A percentile compares a stretch with the other conserved stretches of the same genome.
phyloP scores from a whole-genome alignment of 495 filamentous ascomycete genomes.

The Aspergillus sparsus region DNA sequence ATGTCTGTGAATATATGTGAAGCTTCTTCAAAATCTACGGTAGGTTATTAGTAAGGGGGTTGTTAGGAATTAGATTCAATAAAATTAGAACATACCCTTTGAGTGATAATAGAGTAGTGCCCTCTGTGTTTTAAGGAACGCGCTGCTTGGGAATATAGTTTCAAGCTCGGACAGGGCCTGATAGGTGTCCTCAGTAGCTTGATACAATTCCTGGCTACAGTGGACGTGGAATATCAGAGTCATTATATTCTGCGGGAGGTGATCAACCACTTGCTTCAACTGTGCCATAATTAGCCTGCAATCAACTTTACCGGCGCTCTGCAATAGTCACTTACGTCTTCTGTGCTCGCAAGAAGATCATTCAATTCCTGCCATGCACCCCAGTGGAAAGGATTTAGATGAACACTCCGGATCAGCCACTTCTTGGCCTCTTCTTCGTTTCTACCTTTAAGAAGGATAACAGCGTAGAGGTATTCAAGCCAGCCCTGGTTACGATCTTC shows the following conservation, averaged over 20 bases:
- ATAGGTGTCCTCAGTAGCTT: slow-evolving; percentile 69
- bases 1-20: slow-evolving; percentile 83
- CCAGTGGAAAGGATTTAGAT: slow-evolving; percentile 91
- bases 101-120: slow-evolving; percentile 89
- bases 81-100: slow-evolving; percentile 50
- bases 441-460: slow-evolving; percentile 86
- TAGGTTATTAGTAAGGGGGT: not conserved
- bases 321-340: slow-evolving; percentile 65
- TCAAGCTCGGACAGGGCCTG: slow-evolving; percentile 73
- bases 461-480: slow-evolving; percentile 94
- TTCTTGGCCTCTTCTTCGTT: slow-evolving; percentile 80
- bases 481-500: slow-evolving; percentile 79
- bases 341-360: slow-evolving; percentile 71
- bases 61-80: not conserved
- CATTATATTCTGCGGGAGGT: slow-evolving; percentile 87
- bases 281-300: slow-evolving; percentile 31
- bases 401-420: slow-evolving; percentile 82
- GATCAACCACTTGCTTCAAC: slow-evolving; percentile 57
- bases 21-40: slow-evolving; percentile 75
- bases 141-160: slow-evolving; percentile 77
- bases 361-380: slow-evolving; percentile 90
- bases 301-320: not conserved
- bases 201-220: slow-evolving; percentile 86
- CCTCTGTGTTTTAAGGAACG: slow-evolving; percentile 86
- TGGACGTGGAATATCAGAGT: slow-evolving; percentile 90